A percentile compares a stretch with the other conserved stretches of the same genome.
Evolutionary conservation across 331 rosid species (phyloP).

Genomic region (Acacia pycnantha): DNA sequence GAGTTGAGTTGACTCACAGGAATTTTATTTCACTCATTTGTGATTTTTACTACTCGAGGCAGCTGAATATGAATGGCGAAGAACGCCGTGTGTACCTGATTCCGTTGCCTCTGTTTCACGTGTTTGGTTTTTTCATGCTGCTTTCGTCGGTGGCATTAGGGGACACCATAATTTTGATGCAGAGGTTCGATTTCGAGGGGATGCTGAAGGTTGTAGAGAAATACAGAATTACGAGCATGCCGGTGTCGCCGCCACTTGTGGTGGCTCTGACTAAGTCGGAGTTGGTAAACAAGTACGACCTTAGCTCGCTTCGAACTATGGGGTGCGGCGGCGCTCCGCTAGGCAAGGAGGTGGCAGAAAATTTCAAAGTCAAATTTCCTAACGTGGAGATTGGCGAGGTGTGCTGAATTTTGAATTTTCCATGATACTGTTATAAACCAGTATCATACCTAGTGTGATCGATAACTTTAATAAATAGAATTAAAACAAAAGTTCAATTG

Average conservation of each 20-base stretch:
- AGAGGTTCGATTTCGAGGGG: background rate
- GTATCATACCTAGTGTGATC: background rate
- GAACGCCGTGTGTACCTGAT: background rate
- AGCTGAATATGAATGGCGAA: background rate
- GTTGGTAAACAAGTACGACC: background rate
- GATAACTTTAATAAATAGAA: background rate
- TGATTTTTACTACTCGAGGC: conserved; percentile 26
- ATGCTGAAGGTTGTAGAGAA: background rate
- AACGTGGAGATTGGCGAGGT: conserved; percentile 37
- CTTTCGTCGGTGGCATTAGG: background rate
- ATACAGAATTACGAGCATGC: background rate
- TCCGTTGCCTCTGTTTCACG: background rate
- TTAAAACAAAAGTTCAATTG: background rate
- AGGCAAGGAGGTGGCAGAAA: conserved; percentile 46
- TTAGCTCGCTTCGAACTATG: background rate
- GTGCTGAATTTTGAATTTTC: background rate
- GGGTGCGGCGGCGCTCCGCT: background rate
- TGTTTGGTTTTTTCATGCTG: background rate
- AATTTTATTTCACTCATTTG: conserved; percentile 52
- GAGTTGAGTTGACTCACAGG: conserved; percentile 59
- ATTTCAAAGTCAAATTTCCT: conserved; percentile 57
- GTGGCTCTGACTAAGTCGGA: background rate
- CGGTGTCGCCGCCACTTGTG: conserved; percentile 2
- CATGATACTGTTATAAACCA: background rate
- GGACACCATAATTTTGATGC: background rate